Base-by-base conservation (phyloP, 1,284 basidiomycete genomes). In the Vanrija pseudolonga region DNA sequence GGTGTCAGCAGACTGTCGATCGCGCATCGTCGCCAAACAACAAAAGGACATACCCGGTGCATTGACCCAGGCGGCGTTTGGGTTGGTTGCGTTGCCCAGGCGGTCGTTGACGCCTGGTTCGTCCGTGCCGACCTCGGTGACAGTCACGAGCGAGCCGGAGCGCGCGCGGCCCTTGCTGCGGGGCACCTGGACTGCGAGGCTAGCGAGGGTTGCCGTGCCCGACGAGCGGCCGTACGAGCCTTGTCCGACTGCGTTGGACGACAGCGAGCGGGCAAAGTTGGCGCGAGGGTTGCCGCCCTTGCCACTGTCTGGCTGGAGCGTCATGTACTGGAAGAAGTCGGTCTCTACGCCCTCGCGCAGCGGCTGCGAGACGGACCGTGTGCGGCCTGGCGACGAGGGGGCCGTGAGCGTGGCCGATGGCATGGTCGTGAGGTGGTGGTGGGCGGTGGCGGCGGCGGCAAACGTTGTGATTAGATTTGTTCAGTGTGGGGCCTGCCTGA, bases 31-130 rank as follows among this genome's bases (percentile, higher is more conserved):
- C 26, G 40, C 17, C 4, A 45, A 22, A 22, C 20, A 14, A 12
- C 23, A 47, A 19, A 22, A 12, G 24, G 11, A 76, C 83, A 55
- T 48, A 92, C 94, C 95, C 78, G 98, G 98, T 60, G 89, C 85
- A 72, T 99, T 97, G 68, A 98, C 96, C 95, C 95, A 99, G 69
- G 93, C 87, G 9, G 92, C 93, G 74, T 99, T 99, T 66, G 90
- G 84, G 73, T 98, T 97, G 49, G 84, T 82, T 65, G 89, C 91
- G 42, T 86, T 84, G 60, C 85, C 86, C 63, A 89, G 83, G 77
- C 94, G 65, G 57, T 76, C 91, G 19, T 90, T 82, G 5, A 85
- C 80, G 64, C 89, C 87, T 45, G 85, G 80, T 18, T 85, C 84
- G 61, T 86, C 82, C 64, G 86, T 86, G 38, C 86, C 88, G 51